A percentile compares a stretch with the other conserved stretches of the same genome.
phyloP scores from a whole-genome alignment of 164 flowering plant species.

The Dillenia suffruticosa region DNA sequence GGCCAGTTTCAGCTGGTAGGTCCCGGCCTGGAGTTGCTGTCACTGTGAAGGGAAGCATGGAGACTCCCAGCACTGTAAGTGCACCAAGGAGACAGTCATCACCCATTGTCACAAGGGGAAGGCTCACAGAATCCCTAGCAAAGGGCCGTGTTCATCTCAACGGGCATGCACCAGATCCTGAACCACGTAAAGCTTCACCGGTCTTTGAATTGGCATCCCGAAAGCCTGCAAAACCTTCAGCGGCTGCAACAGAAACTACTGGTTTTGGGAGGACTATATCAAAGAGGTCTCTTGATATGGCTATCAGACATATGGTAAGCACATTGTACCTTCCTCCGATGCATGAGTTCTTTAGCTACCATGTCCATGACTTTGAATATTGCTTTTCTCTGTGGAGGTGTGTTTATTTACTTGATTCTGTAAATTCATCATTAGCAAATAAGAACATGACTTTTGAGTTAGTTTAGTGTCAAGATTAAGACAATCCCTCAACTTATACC shows the following conservation, averaged over 20 bases:
- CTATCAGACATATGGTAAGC: conserved; percentile 87
- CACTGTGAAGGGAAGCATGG: conserved; percentile 43
- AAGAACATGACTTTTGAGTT: too few species aligned
- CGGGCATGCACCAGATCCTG: conserved; percentile 46
- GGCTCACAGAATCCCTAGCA: conserved; percentile 46
- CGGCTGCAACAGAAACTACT: conserved; percentile 45
- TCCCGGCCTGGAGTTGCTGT: conserved; percentile 62
- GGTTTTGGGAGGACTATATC: conserved; percentile 94
- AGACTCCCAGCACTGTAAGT: conserved; percentile 29
- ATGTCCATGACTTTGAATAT: too few species aligned
- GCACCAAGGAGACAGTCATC: conserved; percentile 59
- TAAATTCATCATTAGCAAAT: too few species aligned
- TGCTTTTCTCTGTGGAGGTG: too few species aligned
- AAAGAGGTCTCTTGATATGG: conserved; percentile 93
- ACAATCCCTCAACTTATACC: too few species aligned
- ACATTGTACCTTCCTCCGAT: neutral
- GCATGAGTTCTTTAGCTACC: too few species aligned
- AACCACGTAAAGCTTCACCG: conserved; percentile 37
- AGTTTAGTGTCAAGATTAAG: too few species aligned
- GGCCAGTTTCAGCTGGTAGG: conserved; percentile 91
- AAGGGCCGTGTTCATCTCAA: conserved; percentile 39
- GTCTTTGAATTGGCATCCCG: conserved; percentile 36
- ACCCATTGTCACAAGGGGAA: conserved; percentile 67
- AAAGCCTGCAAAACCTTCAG: conserved; percentile 47
- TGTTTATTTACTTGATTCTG: too few species aligned